These are phyloP conservation scores for Suillus brevipes DNA, from an alignment of 768 basidiomycete species.

Conservation along the genomic window DNA sequence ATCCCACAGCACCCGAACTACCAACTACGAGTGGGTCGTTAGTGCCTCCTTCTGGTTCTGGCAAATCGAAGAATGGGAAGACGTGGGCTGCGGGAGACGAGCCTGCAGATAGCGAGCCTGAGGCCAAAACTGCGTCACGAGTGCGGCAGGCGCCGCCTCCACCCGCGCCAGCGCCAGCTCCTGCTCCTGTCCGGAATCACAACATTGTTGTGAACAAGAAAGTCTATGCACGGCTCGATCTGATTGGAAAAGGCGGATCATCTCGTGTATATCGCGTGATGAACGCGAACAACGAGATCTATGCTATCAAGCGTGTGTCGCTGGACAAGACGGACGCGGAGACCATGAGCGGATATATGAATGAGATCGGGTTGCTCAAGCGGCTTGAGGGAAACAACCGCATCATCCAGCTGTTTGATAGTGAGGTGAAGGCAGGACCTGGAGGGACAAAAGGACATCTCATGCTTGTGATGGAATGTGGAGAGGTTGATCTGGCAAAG, in stretches of 20 bases:
- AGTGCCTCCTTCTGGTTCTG: conserved; percentile 18
- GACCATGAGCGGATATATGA: conserved; percentile 90
- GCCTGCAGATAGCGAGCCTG: conserved; percentile 37
- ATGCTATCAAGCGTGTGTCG: conserved; percentile 90
- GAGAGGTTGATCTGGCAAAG: conserved; percentile 88
- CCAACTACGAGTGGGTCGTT: conserved; percentile 42
- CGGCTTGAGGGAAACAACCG: conserved; percentile 92
- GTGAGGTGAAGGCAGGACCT: conserved; percentile 70
- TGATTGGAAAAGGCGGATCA: conserved; percentile 92
- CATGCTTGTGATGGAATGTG: conserved; percentile 94
- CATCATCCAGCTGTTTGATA: conserved; percentile 90
- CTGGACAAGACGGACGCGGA: conserved; percentile 88
- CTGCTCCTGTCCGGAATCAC: conserved; percentile 39
- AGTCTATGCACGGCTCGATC: conserved; percentile 79
- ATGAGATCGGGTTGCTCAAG: conserved; percentile 91
- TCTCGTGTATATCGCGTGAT: conserved; percentile 95
- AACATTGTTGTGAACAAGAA: conserved; percentile 62
- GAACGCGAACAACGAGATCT: conserved; percentile 72
- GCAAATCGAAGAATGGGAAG: conserved; percentile 33
- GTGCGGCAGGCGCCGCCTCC: conserved; percentile 36
- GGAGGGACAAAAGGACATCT: conserved; percentile 73
- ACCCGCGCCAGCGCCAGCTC: conserved; percentile 23
- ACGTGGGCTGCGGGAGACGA: conserved; percentile 52
- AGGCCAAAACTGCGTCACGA: conserved; percentile 26
- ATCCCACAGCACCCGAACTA: conserved; percentile 68